Base-by-base conservation (phyloP, 2,329 filamentous ascomycete species). In the Colletotrichum salicis region DNA sequence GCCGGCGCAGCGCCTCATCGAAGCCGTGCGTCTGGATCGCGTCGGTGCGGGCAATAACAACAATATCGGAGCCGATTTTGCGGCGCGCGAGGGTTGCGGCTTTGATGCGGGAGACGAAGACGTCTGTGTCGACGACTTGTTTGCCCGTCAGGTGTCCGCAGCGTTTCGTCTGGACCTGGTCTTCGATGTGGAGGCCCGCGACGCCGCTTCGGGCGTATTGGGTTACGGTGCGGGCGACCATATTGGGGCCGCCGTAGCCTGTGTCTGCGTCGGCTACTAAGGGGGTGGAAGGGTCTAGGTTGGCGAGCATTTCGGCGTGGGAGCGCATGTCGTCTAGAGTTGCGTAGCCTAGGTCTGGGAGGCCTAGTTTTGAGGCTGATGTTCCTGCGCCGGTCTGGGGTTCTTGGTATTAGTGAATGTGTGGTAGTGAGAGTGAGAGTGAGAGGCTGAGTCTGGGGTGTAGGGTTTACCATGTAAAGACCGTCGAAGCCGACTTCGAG, bases 141-240 rank as follows among this genome's bases (percentile, higher is more conserved):
- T 93, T 93, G 65, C 89, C 89, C 0, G 80, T 79, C 1, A 93
- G 82, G 76, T 93, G 91, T 0, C 91, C 91, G 77, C 90, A 93
- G 11, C 90, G 87, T 81, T 93, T 93, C 56, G 85, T 88, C 55
- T 86, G 82, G 22, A 92, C 84, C 80, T 92, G 90, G 79, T 91
- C 89, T 78, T 92, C 90, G 68, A 92, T 85, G 76, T 92, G 89
- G 24, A 91, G 80, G 0, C 83, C 89, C 1, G 90, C 89, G 3
- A 92, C 86, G 15, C 89, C 89, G 5, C 85, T 82, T 31, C 84
- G 82, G 60, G 85, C 83, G 79, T 90, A 90, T 56, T 84, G 79
- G n/a, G 82, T 78, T 8, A 88, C 83, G 3, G 88, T 88, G 31
- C 87, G 84, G 1, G 86, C 84, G 48, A 90, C 85, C 82, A 86